Conservation (phyloP, 2,329 filamentous ascomycete species). For the Dactylella cylindrospora region DNA sequence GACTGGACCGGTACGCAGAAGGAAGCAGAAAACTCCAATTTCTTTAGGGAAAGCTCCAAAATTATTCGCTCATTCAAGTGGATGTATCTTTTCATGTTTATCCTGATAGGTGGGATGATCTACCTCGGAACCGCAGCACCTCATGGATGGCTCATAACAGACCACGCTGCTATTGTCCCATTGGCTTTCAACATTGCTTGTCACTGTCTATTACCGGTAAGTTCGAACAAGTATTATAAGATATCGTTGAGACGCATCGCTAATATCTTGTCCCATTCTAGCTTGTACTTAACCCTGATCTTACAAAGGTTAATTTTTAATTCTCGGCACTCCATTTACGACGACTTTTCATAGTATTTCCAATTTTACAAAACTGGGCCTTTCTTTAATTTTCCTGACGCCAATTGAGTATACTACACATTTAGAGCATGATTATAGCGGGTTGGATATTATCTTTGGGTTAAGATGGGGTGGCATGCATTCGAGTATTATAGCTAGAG, state of each 20-base stretch:
- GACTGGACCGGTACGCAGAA: conserved; percentile 47
- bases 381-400: too few species aligned
- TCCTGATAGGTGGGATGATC: conserved; percentile 48
- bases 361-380: too few species aligned
- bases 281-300: conserved; percentile 30
- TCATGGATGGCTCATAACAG: conserved; percentile 60
- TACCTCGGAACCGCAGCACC: conserved; percentile 48
- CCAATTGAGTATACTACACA: too few species aligned
- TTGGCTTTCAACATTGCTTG: conserved; percentile 58
- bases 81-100: conserved; percentile 47
- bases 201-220: conserved; percentile 63
- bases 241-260: too few species aligned
- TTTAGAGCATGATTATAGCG: too few species aligned
- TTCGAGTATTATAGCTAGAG: too few species aligned
- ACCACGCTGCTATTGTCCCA: conserved; percentile 64
- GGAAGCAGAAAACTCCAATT: conserved; percentile 25
- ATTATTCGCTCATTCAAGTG: conserved; percentile 28
- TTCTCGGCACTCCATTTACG: too few species aligned
- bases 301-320: conserved; percentile 29
- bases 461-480: too few species aligned
- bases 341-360: too few species aligned
- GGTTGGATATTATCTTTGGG: too few species aligned
- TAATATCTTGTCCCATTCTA: too few species aligned
- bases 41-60: conserved; percentile 23
- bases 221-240: too few species aligned